These are phyloP conservation scores for Blastosporella zonata DNA, from an alignment of 1,284 basidiomycete genomes.

Conservation along the genomic window DNA sequence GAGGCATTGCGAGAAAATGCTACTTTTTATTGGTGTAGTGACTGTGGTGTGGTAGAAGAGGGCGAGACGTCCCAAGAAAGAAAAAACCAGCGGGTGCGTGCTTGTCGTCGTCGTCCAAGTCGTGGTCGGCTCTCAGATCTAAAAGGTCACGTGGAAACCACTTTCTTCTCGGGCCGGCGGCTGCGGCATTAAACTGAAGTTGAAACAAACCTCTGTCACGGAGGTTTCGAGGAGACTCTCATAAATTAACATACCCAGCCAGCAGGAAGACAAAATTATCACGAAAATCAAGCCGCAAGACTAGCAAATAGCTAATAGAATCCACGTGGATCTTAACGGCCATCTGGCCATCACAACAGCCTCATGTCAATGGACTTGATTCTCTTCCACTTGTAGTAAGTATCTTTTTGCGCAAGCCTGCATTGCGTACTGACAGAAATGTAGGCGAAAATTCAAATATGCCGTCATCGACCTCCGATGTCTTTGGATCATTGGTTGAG, in stretches of 20 bases:
- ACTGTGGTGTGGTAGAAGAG: conserved; percentile 2
- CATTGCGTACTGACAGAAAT: neutral
- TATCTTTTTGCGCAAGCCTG: neutral
- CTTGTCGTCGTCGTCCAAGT: neutral
- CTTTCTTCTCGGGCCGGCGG: too few relatives aligned
- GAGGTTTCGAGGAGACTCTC: too few relatives aligned
- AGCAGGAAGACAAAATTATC: too few relatives aligned
- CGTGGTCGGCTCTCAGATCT: neutral
- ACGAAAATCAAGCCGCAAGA: too few relatives aligned
- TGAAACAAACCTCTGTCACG: too few relatives aligned
- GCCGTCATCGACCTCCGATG: neutral
- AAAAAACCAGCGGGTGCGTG: neutral
- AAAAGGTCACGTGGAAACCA: neutral
- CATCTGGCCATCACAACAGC: neutral
- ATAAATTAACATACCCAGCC: too few relatives aligned
- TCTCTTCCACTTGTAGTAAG: conserved; percentile 1
- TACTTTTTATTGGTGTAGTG: conserved; percentile 1
- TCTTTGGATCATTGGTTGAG: neutral
- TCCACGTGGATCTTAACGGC: neutral
- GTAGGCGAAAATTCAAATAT: conserved; percentile 1
- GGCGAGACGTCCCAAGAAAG: neutral
- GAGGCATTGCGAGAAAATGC: conserved; percentile 49
- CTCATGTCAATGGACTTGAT: conserved; percentile 8
- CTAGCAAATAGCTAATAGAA: too few relatives aligned
- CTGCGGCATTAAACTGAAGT: too few relatives aligned